A percentile compares a stretch with the other conserved stretches of the same genome.
Evolutionary conservation across 176 grass and related monocot genomes (phyloP).

Genomic region (Musa beccarii): DNA sequence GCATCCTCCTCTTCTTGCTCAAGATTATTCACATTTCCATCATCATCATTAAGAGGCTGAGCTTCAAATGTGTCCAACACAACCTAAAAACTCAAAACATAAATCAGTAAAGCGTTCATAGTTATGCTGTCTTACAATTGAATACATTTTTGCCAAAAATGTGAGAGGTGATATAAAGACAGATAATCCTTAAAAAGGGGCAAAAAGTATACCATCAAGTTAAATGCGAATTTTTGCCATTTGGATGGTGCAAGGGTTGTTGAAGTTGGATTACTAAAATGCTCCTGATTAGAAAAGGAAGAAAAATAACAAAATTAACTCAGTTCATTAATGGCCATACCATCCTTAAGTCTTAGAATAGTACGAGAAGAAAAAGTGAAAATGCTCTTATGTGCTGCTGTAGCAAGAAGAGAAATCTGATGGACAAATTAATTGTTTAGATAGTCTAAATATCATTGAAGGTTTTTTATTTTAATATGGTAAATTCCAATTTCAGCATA

Average conservation of each 20-base stretch:
- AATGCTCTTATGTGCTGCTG: too few relatives aligned
- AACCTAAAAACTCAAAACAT: constrained; percentile 37
- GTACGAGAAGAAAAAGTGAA: too few relatives aligned
- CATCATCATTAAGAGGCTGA: constrained; percentile 82
- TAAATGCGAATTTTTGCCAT: constrained; percentile 83
- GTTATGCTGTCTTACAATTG: background rate
- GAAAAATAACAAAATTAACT: background rate
- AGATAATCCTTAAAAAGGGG: background rate
- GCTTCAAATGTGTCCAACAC: constrained; percentile 96
- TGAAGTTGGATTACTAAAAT: constrained; percentile 74
- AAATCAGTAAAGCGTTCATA: too few relatives aligned
- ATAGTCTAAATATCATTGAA: too few relatives aligned
- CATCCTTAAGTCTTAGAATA: too few relatives aligned
- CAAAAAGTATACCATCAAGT: constrained; percentile 47
- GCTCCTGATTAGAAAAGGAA: constrained; percentile 39
- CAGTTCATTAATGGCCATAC: background rate
- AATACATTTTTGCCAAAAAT: background rate
- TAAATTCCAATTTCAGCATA: too few relatives aligned
- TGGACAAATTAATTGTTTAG: too few relatives aligned
- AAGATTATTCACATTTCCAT: constrained; percentile 83
- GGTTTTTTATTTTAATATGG: too few relatives aligned
- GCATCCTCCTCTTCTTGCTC: constrained; percentile 74
- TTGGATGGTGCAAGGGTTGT: constrained; percentile 47
- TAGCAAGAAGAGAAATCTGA: too few relatives aligned
- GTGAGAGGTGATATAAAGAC: background rate